These are phyloP conservation scores for Coleophoma eucalyptorum DNA, from an alignment of 2,329 filamentous ascomycete species.

Conservation along the genomic window DNA sequence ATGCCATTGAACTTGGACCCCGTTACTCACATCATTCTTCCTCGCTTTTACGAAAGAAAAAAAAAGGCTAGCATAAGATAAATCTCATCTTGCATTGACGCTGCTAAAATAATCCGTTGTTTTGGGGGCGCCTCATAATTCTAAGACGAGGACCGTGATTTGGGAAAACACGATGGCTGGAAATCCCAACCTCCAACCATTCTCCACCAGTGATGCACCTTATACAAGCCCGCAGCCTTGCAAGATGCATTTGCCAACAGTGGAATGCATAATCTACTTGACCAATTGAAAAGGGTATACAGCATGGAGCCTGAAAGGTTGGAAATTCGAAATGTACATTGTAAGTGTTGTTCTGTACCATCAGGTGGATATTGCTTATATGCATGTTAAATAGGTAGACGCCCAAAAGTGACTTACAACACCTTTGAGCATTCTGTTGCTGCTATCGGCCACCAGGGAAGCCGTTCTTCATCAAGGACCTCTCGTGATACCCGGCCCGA, in stretches of 20 bases:
- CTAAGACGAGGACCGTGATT: too few relatives aligned
- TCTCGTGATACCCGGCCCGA: constrained; percentile 17
- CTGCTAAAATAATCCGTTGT: too few relatives aligned
- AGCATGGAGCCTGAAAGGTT: constrained; percentile 23
- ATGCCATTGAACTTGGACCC: too few relatives aligned
- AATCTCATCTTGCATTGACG: too few relatives aligned
- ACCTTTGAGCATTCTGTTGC: constrained; percentile 14
- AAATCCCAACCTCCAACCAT: not conserved
- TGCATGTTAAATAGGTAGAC: constrained; percentile 13
- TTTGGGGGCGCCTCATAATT: too few relatives aligned
- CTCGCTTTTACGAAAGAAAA: too few relatives aligned
- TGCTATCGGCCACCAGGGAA: constrained; percentile 15
- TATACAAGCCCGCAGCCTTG: not conserved
- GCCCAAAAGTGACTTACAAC: constrained; percentile 17
- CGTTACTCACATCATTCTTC: too few relatives aligned
- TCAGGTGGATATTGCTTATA: constrained; percentile 6
- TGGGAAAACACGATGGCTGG: not conserved
- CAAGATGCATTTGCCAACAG: constrained; percentile 20
- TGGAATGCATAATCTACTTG: constrained; percentile 17
- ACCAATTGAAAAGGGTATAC: constrained; percentile 9
- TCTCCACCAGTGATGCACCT: not conserved
- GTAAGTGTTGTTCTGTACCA: constrained; percentile 17
- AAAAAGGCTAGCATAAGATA: too few relatives aligned
- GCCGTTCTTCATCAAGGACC: constrained; percentile 16
- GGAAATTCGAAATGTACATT: constrained; percentile 15